Percentiles rank a stretch among this genome's conserved stretches.
Evolutionary conservation across 352 stramenopile species (phyloP).

Genomic region (Pythium vanterpoolii): DNA sequence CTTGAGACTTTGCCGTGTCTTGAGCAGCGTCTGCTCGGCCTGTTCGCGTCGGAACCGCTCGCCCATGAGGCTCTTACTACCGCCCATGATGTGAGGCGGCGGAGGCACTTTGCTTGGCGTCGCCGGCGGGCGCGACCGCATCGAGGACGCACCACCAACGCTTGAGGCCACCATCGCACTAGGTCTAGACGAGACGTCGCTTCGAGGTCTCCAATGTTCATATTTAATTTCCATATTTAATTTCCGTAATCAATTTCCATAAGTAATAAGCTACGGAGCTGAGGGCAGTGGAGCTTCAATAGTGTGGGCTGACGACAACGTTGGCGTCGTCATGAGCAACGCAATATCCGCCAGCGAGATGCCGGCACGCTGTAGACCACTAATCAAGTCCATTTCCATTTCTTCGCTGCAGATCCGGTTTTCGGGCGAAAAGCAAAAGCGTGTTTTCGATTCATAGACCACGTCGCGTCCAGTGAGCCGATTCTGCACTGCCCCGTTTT

Average conservation of each 20-base stretch:
- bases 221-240: constrained; percentile 5
- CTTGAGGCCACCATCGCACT: constrained; percentile 18
- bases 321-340: background rate
- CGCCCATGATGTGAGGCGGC: constrained; percentile 48
- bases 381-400: background rate
- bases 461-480: background rate
- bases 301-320: background rate
- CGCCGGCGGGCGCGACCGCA: constrained; percentile 6
- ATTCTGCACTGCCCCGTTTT: background rate
- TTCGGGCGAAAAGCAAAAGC: constrained; percentile 9
- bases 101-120: constrained; percentile 4
- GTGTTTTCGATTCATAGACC: constrained; percentile 12
- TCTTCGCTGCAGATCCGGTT: constrained; percentile 3
- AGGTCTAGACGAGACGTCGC: background rate
- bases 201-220: background rate
- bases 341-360: background rate
- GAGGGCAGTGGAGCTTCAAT: background rate
- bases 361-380: background rate
- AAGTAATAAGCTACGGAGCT: too few species aligned
- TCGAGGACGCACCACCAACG: background rate
- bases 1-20: constrained; percentile 34
- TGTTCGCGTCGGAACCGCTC: constrained; percentile 58
- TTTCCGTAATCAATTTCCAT: background rate
- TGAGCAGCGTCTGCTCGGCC: constrained; percentile 40
- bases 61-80: constrained; percentile 60